These are phyloP conservation scores for Pichia sp. DNA, from an alignment of 1,139 yeast genomes.

Conservation along the genomic window DNA sequence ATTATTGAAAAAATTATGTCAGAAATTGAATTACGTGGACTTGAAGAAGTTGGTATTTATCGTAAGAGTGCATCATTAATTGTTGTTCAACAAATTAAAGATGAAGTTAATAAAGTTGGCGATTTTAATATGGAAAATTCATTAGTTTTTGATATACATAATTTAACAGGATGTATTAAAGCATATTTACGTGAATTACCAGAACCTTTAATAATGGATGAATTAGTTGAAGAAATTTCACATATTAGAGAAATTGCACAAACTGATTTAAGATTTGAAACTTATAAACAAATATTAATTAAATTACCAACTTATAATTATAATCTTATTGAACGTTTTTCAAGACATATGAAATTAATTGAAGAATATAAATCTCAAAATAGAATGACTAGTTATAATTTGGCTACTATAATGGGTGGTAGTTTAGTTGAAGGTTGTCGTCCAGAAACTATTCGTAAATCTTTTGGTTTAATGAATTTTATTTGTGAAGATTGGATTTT, in stretches of 20 bases:
- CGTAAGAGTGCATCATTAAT: slow-evolving; percentile 87
- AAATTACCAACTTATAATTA: slow-evolving; percentile 61
- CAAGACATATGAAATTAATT: slow-evolving; percentile 57
- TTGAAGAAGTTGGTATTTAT: slow-evolving; percentile 87
- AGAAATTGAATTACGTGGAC: slow-evolving; percentile 76
- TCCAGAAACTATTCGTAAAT: slow-evolving; percentile 43
- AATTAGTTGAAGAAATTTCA: slow-evolving; percentile 48
- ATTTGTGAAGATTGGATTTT: slow-evolving; percentile 46
- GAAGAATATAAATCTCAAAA: slow-evolving; percentile 39
- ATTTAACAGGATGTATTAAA: slow-evolving; percentile 86
- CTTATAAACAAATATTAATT: slow-evolving; percentile 41
- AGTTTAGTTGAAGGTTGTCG: slow-evolving; percentile 54
- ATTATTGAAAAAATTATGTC: slow-evolving; percentile 59
- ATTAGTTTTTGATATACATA: slow-evolving; percentile 75
- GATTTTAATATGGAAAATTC: slow-evolving; percentile 60
- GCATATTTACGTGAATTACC: slow-evolving; percentile 83
- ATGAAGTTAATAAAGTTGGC: slow-evolving; percentile 68
- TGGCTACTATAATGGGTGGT: slow-evolving; percentile 58
- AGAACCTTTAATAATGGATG: slow-evolving; percentile 69
- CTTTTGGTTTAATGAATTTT: slow-evolving; percentile 52
- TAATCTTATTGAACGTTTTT: slow-evolving; percentile 58
- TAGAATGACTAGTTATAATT: slow-evolving; percentile 50
- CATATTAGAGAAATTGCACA: slow-evolving; percentile 34
- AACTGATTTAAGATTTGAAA: slow-evolving; percentile 31
- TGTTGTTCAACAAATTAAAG: slow-evolving; percentile 63